Percentiles rank a stretch among this genome's conserved stretches.
phyloP scores from a whole-genome alignment of 2,329 filamentous ascomycete genomes.

The Cladosporium oxysporum region DNA sequence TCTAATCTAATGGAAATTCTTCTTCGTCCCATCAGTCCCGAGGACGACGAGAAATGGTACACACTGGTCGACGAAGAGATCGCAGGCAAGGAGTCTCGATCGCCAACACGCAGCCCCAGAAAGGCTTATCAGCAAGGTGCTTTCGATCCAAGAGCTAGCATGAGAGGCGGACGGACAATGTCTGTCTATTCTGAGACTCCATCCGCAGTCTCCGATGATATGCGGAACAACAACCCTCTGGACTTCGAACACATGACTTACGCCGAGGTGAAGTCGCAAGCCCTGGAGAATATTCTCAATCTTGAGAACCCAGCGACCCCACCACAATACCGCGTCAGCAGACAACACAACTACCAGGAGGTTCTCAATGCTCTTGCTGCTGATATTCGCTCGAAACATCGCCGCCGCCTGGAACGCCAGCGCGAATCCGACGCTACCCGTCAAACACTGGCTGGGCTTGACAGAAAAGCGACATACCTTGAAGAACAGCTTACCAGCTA shows the following conservation, averaged over 20 bases:
- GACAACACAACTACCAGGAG: slow-evolving; percentile 91
- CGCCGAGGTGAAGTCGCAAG: slow-evolving; percentile 86
- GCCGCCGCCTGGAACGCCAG: slow-evolving; percentile 85
- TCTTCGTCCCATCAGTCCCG: slow-evolving; percentile 79
- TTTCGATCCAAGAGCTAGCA: slow-evolving; percentile 35
- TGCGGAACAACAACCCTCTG: slow-evolving; percentile 56
- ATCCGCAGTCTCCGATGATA: slow-evolving; percentile 38
- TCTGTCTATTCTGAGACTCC: slow-evolving; percentile 45
- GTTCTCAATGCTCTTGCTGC: slow-evolving; percentile 95
- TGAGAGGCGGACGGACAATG: slow-evolving; percentile 34
- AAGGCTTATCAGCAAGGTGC: slow-evolving; percentile 22
- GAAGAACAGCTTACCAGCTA: slow-evolving; percentile 96
- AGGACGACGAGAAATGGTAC: slow-evolving; percentile 90
- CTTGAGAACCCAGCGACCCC: slow-evolving; percentile 67
- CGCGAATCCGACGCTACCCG: slow-evolving; percentile 85
- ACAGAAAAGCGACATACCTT: slow-evolving; percentile 86
- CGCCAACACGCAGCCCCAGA: slow-evolving; percentile 24
- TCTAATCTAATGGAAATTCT: slow-evolving; percentile 92
- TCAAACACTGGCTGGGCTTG: slow-evolving; percentile 71
- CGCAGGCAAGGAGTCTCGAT: slow-evolving; percentile 38
- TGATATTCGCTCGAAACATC: slow-evolving; percentile 96
- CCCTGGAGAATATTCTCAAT: slow-evolving; percentile 88
- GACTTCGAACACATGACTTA: slow-evolving; percentile 91
- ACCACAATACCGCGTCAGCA: slow-evolving; percentile 71
- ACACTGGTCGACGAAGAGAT: slow-evolving; percentile 81